Evolutionary conservation across 805 yeast species (phyloP).

Genomic region (Myxozyma geophila): DNA sequence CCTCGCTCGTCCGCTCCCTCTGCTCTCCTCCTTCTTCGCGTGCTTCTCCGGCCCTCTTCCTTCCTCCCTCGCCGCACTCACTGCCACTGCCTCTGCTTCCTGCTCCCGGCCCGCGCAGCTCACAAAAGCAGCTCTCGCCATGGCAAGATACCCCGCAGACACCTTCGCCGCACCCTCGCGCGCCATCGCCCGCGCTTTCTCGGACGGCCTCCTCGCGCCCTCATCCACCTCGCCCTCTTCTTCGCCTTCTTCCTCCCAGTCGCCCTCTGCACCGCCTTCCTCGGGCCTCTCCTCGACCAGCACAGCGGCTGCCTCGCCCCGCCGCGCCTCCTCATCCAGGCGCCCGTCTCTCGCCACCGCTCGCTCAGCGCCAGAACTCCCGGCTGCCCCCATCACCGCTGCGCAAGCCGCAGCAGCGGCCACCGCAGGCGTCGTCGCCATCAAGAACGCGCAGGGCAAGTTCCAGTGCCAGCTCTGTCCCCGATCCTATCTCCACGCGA

Average conservation of each 20-base stretch:
- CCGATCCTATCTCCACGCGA: conserved; percentile 51
- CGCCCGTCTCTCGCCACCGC: conserved; percentile 8
- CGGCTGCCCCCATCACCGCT: conserved; percentile 5
- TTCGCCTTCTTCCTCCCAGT: neutral
- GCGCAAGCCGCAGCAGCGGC: conserved; percentile 27
- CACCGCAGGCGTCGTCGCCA: conserved; percentile 19
- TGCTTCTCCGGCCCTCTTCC: neutral
- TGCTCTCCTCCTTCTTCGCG: neutral
- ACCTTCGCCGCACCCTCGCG: neutral
- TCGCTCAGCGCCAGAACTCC: neutral
- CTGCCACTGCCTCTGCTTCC: neutral
- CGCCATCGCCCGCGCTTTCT: conserved; percentile 15
- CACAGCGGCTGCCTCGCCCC: neutral
- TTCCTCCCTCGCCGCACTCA: neutral
- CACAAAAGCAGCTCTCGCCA: neutral
- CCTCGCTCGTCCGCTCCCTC: neutral
- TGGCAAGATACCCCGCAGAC: neutral
- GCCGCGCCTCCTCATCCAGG: conserved; percentile 5
- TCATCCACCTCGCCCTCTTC: conserved; percentile 1
- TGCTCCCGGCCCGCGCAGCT: too few species aligned
- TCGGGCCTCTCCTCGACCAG: neutral
- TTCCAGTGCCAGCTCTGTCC: conserved; percentile 40
- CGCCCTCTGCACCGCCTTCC: too few species aligned
- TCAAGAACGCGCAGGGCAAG: conserved; percentile 57
- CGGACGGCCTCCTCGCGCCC: conserved; percentile 10